Percentiles rank a stretch among this genome's conserved stretches.
These are phyloP conservation scores for Boeremia exigua DNA, from an alignment of 2,329 filamentous ascomycete species.

Conservation along the genomic window DNA sequence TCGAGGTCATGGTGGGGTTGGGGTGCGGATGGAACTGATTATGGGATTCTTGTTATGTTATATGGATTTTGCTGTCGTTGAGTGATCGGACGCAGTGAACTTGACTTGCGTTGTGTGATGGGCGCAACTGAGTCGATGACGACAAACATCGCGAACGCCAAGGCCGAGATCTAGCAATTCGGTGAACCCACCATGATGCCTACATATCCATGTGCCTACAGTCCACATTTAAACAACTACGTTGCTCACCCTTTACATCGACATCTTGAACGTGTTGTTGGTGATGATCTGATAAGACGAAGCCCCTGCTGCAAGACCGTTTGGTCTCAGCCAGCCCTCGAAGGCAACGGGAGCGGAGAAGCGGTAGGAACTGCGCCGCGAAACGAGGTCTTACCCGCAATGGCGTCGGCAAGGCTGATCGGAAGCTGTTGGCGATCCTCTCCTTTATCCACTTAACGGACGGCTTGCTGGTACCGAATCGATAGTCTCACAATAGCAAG, in stretches of 20 bases:
- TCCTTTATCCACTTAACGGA: slow-evolving; percentile 16
- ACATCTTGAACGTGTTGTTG: not conserved
- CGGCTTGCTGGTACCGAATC: slow-evolving; percentile 16
- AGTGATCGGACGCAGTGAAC: not conserved
- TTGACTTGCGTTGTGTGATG: not conserved
- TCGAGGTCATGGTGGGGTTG: slow-evolving; percentile 1
- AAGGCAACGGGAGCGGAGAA: slow-evolving; percentile 2
- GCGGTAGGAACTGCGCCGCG: slow-evolving; percentile 4
- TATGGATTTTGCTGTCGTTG: not conserved
- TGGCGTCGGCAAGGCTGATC: slow-evolving; percentile 7
- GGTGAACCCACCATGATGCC: not conserved
- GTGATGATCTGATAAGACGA: not conserved
- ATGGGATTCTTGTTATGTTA: not conserved
- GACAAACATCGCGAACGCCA: slow-evolving; percentile 20
- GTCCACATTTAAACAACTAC: not conserved
- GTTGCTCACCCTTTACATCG: too few species aligned
- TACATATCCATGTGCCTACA: not conserved
- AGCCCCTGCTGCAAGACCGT: slow-evolving; percentile 2
- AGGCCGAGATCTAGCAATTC: not conserved
- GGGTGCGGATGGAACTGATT: not conserved
- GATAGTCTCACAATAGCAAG: slow-evolving; percentile 18
- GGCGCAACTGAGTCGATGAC: slow-evolving; percentile 15
- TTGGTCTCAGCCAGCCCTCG: slow-evolving; percentile 10
- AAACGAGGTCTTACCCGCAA: slow-evolving; percentile 1
- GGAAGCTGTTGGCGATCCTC: slow-evolving; percentile 6